phyloP scores from a whole-genome alignment of 345 rosid species.

The Citrus inodora region DNA sequence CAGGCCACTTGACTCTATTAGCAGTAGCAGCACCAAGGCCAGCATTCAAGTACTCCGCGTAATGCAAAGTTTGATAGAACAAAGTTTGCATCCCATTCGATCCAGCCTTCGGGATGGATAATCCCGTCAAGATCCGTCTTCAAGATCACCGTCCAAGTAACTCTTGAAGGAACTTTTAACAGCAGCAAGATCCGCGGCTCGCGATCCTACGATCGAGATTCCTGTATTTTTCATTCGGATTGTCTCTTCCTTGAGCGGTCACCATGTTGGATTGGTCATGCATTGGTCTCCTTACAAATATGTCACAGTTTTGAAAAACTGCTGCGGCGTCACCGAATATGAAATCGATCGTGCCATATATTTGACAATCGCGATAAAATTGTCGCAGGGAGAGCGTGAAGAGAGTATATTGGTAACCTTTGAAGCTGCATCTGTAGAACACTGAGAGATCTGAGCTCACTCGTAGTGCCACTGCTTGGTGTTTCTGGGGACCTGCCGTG shows the following conservation, averaged over 20 bases:
- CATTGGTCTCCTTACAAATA: conserved; percentile 57
- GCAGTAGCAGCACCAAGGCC: conserved; percentile 44
- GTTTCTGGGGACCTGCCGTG: conserved; percentile 65
- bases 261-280: conserved; percentile 50
- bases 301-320: conserved; percentile 71
- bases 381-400: conserved; percentile 53
- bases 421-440: conserved; percentile 66
- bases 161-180: conserved; percentile 35
- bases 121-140: conserved; percentile 50
- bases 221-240: conserved; percentile 53
- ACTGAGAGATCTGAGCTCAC: conserved; percentile 55
- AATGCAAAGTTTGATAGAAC: conserved; percentile 58
- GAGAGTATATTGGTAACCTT: conserved; percentile 71
- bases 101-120: conserved; percentile 66
- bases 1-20: conserved; percentile 58
- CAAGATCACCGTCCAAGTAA: conserved; percentile 44
- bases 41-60: conserved; percentile 56
- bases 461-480: conserved; percentile 64
- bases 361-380: conserved; percentile 71
- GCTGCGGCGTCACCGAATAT: conserved; percentile 66
- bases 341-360: conserved; percentile 71
- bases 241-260: conserved; percentile 66
- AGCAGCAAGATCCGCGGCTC: conserved; percentile 35
- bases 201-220: conserved; percentile 45
- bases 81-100: conserved; percentile 47